A percentile compares a stretch with the other conserved stretches of the same genome.
Conservation (phyloP, 768 basidiomycete genomes). For the Guyanaporus albipodus region DNA sequence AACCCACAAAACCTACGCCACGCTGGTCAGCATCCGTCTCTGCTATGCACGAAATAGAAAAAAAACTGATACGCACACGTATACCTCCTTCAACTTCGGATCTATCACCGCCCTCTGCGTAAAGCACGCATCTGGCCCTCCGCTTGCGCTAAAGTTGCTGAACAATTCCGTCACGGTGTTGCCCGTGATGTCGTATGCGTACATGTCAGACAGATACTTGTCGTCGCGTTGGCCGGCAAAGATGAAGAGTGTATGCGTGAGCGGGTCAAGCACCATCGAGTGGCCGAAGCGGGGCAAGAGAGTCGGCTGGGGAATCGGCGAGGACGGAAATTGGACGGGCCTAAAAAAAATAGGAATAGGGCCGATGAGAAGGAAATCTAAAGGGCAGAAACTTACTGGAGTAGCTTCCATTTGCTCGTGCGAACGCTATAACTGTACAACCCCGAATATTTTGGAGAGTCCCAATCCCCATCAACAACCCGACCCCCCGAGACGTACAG, state of each 20-base stretch:
- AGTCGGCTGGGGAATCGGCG: constrained; percentile 31
- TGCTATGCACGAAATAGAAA: too few relatives aligned
- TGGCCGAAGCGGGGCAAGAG: constrained; percentile 70
- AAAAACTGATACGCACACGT: constrained; percentile 48
- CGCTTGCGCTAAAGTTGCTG: constrained; percentile 53
- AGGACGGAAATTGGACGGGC: constrained; percentile 16
- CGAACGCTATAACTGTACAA: constrained; percentile 70
- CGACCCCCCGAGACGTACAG: constrained; percentile 77
- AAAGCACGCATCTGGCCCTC: constrained; percentile 70
- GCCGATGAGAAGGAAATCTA: background rate
- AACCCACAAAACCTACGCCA: constrained; percentile 57
- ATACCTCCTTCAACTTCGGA: constrained; percentile 57
- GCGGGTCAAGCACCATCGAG: constrained; percentile 75
- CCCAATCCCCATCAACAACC: constrained; percentile 62
- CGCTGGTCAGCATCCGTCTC: background rate
- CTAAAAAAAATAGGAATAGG: constrained; percentile 5
- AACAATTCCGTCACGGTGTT: constrained; percentile 59
- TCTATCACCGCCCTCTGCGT: constrained; percentile 74
- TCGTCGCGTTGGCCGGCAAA: constrained; percentile 70
- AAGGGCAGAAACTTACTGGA: constrained; percentile 49
- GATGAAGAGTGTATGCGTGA: constrained; percentile 56
- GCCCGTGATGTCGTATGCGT: constrained; percentile 59
- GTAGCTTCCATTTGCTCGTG: constrained; percentile 59
- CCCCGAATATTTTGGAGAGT: constrained; percentile 59
- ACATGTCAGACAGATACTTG: constrained; percentile 72